Conservation (phyloP, 2,329 filamentous ascomycete species). For the Fusarium nisikadoi region DNA sequence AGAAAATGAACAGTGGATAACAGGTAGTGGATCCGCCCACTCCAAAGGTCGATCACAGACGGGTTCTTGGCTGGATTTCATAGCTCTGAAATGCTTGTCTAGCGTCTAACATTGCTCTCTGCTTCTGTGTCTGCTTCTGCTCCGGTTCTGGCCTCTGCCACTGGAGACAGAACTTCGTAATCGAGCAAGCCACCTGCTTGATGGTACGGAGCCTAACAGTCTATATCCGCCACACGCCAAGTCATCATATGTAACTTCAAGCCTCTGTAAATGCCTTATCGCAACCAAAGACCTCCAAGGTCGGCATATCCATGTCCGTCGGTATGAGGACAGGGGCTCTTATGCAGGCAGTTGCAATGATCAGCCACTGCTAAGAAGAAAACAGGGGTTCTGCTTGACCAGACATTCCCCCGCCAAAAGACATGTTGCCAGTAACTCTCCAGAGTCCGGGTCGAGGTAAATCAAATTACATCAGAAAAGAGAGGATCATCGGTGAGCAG, state of each 20-base stretch:
- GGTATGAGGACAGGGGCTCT: neutral
- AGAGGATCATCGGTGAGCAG: neutral
- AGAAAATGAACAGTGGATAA: neutral
- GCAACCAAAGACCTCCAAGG: neutral
- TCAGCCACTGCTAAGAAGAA: neutral
- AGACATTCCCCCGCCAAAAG: slow-evolving; percentile 10
- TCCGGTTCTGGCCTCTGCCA: neutral
- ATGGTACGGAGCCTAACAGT: neutral
- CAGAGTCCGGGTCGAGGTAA: neutral
- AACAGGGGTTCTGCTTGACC: slow-evolving; percentile 11
- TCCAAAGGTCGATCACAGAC: slow-evolving; percentile 18
- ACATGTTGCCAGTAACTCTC: neutral
- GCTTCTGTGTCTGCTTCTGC: neutral
- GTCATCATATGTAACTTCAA: neutral
- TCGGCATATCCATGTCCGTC: slow-evolving; percentile 1
- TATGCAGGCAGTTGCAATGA: neutral
- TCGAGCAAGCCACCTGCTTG: neutral
- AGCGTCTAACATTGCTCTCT: neutral
- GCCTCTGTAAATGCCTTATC: neutral
- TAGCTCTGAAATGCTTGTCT: slow-evolving; percentile 7
- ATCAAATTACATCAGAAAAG: neutral
- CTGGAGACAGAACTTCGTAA: neutral
- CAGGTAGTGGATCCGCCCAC: neutral
- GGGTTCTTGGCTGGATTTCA: slow-evolving; percentile 12
- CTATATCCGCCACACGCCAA: neutral